phyloP scores from a whole-genome alignment of 2,329 filamentous ascomycete species.

The Verticillium longisporum region DNA sequence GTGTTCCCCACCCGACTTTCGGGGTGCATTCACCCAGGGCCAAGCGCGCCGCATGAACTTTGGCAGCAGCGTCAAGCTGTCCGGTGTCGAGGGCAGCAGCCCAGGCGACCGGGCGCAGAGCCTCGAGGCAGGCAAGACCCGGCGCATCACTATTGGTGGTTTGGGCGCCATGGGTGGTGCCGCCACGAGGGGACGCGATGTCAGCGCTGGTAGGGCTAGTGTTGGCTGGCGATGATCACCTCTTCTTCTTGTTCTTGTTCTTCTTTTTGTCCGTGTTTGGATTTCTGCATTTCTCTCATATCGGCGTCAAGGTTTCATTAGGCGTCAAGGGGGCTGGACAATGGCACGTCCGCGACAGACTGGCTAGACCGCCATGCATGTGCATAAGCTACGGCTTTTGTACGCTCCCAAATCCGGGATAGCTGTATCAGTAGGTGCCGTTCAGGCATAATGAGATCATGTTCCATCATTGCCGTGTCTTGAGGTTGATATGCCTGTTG shows the following conservation, averaged over 20 bases:
- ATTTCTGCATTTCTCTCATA: neutral
- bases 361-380: neutral
- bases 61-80: conserved; percentile 26
- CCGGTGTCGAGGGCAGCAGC: conserved; percentile 13
- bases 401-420: neutral
- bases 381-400: neutral
- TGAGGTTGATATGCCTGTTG: neutral
- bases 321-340: neutral
- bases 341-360: neutral
- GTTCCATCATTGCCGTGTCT: neutral
- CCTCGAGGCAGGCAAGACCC: conserved; percentile 8
- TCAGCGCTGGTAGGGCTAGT: conserved; percentile 9
- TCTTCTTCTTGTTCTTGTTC: neutral
- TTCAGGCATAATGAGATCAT: neutral
- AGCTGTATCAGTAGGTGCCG: neutral
- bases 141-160: conserved; percentile 13
- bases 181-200: conserved; percentile 6
- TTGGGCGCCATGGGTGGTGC: conserved; percentile 5
- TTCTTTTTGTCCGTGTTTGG: neutral
- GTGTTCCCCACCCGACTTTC: conserved; percentile 39
- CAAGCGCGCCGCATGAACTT: conserved; percentile 54
- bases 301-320: neutral
- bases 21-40: conserved; percentile 39
- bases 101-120: conserved; percentile 13
- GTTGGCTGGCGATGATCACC: conserved; percentile 34